These are phyloP conservation scores for Mesembryanthemum crystallinum DNA, from an alignment of 148 eudicot species.

Conservation along the genomic window DNA sequence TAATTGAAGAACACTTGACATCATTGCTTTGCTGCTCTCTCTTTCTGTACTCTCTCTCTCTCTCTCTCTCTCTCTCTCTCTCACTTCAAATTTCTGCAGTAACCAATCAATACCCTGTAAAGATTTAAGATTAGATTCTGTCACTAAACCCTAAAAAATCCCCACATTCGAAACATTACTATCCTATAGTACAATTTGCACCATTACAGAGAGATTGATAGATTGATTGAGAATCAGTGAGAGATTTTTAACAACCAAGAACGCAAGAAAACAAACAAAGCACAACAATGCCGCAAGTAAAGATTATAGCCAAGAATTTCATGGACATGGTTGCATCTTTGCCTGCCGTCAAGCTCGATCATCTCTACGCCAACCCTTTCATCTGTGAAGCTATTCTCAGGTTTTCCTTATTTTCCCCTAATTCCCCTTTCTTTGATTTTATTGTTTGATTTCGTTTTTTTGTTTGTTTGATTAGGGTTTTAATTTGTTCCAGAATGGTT, in stretches of 20 bases:
- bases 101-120: not conserved
- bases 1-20: too few species aligned
- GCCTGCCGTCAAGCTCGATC: constrained; percentile 83
- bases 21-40: too few species aligned
- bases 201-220: too few species aligned
- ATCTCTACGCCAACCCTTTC: constrained; percentile 75
- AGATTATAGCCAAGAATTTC: constrained; percentile 83
- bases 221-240: not conserved
- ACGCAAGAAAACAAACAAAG: too few species aligned
- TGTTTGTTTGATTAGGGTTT: not conserved
- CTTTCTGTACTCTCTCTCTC: too few species aligned
- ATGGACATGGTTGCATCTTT: constrained; percentile 98
- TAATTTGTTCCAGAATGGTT: not conserved
- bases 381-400: constrained; percentile 95
- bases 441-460: too few species aligned
- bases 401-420: constrained; percentile 27
- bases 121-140: not conserved
- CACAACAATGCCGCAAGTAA: constrained; percentile 59
- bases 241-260: too few species aligned
- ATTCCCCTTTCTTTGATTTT: too few species aligned
- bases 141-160: not conserved
- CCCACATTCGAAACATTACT: too few species aligned
- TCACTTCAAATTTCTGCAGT: not conserved
- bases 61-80: not conserved
- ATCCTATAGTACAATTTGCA: too few species aligned